Conservation (phyloP, 2,329 filamentous ascomycete species). For the Cryphonectria carpinicola region DNA sequence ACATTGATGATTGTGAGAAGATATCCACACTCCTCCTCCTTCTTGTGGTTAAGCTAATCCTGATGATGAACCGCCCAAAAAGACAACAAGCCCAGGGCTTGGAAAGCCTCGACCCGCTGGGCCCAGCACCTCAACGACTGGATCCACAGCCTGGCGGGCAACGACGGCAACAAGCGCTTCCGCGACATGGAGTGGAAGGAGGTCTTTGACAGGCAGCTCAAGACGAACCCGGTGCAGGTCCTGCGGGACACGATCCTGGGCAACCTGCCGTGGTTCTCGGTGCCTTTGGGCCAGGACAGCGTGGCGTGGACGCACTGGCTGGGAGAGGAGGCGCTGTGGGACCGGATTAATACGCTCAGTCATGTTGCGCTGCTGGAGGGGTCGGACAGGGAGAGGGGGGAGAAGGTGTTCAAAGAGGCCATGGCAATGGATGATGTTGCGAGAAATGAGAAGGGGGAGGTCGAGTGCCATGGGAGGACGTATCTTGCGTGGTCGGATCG, state of each 20-base stretch:
- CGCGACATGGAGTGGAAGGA: conserved; percentile 66
- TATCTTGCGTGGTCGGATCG: conserved; percentile 65
- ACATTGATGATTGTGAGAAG: conserved; percentile 65
- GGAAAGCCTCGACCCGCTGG: conserved; percentile 62
- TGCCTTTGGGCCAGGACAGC: conserved; percentile 62
- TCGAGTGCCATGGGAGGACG: conserved; percentile 67
- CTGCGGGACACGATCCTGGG: conserved; percentile 47
- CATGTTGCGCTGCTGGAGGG: conserved; percentile 66
- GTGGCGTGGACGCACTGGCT: conserved; percentile 63
- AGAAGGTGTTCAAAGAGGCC: conserved; percentile 56
- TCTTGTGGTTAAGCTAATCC: background rate
- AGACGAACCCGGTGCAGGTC: conserved; percentile 55
- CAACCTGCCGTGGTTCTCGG: conserved; percentile 55
- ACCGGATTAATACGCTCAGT: conserved; percentile 67
- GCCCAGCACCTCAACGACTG: conserved; percentile 65
- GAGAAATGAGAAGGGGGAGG: conserved; percentile 63
- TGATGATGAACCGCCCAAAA: background rate
- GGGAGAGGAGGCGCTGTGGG: conserved; percentile 63
- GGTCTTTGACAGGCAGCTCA: conserved; percentile 64
- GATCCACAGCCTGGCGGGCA: conserved; percentile 52
- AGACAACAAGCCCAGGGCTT: conserved; percentile 67
- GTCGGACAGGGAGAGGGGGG: conserved; percentile 52
- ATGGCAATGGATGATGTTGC: conserved; percentile 57
- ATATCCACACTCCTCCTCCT: background rate
- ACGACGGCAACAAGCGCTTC: conserved; percentile 66